A percentile compares a stretch with the other conserved stretches of the same genome.
Evolutionary conservation across 176 grass and related monocot genomes (phyloP).

Genomic region (Lolium multiflorum): DNA sequence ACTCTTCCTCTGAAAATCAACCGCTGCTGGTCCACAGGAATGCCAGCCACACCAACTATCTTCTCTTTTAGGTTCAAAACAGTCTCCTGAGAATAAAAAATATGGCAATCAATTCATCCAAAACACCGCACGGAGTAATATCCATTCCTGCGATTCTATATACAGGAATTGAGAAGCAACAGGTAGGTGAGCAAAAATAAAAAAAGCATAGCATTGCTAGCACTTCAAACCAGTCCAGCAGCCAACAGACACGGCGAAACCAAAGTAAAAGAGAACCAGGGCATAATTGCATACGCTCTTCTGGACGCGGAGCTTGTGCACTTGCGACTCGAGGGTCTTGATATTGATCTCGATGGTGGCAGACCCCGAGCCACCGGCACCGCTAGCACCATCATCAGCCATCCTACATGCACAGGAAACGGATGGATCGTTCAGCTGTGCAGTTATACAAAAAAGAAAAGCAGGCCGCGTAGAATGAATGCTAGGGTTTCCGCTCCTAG

Average conservation of each 20-base stretch:
- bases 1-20: conserved; percentile 94
- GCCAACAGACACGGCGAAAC: neutral
- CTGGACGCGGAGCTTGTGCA: conserved; percentile 65
- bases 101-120: neutral
- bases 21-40: conserved; percentile 82
- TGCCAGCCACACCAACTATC: conserved; percentile 54
- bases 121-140: neutral
- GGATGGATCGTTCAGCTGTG: neutral
- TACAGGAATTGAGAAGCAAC: neutral
- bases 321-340: conserved; percentile 85
- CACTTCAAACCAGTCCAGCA: neutral
- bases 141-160: neutral
- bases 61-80: conserved; percentile 76
- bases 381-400: conserved; percentile 56
- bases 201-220: neutral
- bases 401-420: conserved; percentile 53
- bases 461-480: neutral
- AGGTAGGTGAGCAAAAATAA: neutral
- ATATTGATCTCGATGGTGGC: conserved; percentile 86
- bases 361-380: conserved; percentile 49
- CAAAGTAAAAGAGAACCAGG: neutral
- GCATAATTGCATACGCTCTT: conserved; percentile 60
- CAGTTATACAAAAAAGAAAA: neutral
- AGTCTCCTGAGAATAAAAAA: conserved; percentile 51
- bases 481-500: neutral